phyloP scores from a whole-genome alignment of 345 rosid species.

The Angophora floribunda region DNA sequence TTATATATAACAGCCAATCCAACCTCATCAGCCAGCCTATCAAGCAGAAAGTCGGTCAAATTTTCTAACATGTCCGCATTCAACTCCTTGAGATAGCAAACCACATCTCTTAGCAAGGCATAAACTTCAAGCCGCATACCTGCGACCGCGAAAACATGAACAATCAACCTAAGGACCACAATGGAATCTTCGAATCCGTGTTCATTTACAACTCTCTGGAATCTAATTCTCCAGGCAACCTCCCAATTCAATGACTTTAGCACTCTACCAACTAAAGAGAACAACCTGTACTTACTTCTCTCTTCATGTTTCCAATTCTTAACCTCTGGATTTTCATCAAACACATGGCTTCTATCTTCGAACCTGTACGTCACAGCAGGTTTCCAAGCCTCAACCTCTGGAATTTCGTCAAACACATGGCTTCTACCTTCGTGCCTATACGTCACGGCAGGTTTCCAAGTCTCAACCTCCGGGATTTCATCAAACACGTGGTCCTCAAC shows the following conservation, averaged over 20 bases:
- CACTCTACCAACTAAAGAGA: constrained; percentile 16
- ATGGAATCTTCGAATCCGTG: constrained; percentile 20
- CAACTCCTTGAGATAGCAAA: constrained; percentile 11
- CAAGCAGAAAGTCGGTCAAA: constrained; percentile 15
- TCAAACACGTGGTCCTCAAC: constrained; percentile 21
- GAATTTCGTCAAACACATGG: constrained; percentile 6
- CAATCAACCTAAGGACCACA: constrained; percentile 11
- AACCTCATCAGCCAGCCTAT: background rate
- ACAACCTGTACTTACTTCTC: background rate
- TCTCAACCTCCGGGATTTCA: background rate
- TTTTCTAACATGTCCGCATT: constrained; percentile 19
- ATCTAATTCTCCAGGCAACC: constrained; percentile 7
- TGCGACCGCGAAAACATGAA: constrained; percentile 21
- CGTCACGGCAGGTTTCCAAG: background rate
- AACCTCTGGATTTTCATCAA: constrained; percentile 4
- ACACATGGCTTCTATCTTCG: background rate
- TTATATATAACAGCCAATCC: constrained; percentile 10
- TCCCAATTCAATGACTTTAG: constrained; percentile 44
- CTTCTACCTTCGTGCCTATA: background rate
- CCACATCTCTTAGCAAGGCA: constrained; percentile 26
- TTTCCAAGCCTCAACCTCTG: background rate
- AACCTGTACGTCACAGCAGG: background rate
- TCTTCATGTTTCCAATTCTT: background rate
- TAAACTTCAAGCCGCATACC: constrained; percentile 26
- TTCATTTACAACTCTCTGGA: constrained; percentile 7